A percentile compares a stretch with the other conserved stretches of the same genome.
Evolutionary conservation across 768 basidiomycete species (phyloP).

Genomic region (Mycena amicta): DNA sequence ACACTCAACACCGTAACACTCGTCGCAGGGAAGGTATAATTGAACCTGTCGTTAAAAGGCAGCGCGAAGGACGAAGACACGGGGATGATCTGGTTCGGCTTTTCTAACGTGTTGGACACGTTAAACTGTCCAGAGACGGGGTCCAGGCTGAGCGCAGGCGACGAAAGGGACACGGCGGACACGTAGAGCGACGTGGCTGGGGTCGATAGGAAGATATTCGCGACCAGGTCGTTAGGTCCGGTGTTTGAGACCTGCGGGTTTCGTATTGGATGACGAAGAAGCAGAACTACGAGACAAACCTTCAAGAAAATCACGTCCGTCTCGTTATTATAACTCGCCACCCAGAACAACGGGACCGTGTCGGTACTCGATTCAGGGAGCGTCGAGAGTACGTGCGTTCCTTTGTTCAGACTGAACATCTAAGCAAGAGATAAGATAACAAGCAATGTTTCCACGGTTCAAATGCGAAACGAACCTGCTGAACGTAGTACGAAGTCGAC

Average conservation of each 20-base stretch:
- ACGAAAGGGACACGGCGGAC: slow-evolving; percentile 30
- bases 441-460: no score
- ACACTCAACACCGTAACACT: slow-evolving; percentile 33
- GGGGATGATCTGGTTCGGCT: slow-evolving; percentile 35
- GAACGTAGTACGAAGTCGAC: slow-evolving; percentile 41
- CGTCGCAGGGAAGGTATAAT: slow-evolving; percentile 37
- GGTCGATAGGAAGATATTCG: slow-evolving; percentile 35
- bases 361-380: slow-evolving; percentile 30
- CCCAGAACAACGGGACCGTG: slow-evolving; percentile 36
- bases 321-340: slow-evolving; percentile 37
- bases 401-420: slow-evolving; percentile 41
- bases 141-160: slow-evolving; percentile 29
- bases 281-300: slow-evolving; percentile 25
- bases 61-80: slow-evolving; percentile 31
- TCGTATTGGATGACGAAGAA: no score
- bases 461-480: slow-evolving; percentile 35
- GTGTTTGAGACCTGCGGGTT: slow-evolving; percentile 34
- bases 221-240: slow-evolving; percentile 32
- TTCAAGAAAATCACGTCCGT: slow-evolving; percentile 37
- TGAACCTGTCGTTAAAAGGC: slow-evolving; percentile 31
- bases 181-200: slow-evolving; percentile 25
- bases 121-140: slow-evolving; percentile 35
- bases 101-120: slow-evolving; percentile 34
- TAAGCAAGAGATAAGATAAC: slow-evolving; percentile 17
- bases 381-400: slow-evolving; percentile 35